Conservation (phyloP, 2,329 filamentous ascomycete genomes). For the Fusarium ambrosium region DNA sequence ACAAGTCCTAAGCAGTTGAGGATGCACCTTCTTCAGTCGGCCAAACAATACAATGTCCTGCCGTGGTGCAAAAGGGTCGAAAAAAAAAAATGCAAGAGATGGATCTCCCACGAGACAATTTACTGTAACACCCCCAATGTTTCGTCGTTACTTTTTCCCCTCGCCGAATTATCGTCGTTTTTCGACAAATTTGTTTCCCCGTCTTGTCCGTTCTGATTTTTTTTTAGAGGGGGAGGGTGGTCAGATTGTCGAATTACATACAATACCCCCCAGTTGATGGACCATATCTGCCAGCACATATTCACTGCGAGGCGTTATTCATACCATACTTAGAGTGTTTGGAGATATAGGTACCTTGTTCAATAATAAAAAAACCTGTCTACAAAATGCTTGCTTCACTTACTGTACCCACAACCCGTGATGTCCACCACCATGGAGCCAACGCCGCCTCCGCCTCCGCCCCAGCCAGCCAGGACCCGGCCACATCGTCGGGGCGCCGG, state of each 20-base stretch:
- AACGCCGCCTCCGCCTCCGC: not conserved
- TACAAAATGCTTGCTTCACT: not conserved
- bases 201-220: not conserved
- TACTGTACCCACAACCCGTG: not conserved
- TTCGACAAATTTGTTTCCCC: not conserved
- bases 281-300: not conserved
- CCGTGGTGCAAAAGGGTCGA: not conserved
- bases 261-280: not conserved
- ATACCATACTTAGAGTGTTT: not conserved
- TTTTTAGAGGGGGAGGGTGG: not conserved
- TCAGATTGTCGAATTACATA: not conserved
- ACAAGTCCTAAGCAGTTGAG: not conserved
- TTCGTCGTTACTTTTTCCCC: not conserved
- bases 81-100: not conserved
- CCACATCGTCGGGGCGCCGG: conserved; percentile 14
- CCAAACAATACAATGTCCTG: not conserved
- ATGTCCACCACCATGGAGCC: not conserved
- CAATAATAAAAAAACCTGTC: not conserved
- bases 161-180: not conserved
- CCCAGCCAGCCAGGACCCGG: not conserved
- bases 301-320: not conserved
- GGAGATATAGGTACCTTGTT: not conserved
- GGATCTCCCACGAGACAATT: not conserved
- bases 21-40: not conserved
- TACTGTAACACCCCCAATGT: not conserved